Evolutionary conservation across 2,329 filamentous ascomycete genomes (phyloP).

Genomic region (Ophiostoma fasciatum): DNA sequence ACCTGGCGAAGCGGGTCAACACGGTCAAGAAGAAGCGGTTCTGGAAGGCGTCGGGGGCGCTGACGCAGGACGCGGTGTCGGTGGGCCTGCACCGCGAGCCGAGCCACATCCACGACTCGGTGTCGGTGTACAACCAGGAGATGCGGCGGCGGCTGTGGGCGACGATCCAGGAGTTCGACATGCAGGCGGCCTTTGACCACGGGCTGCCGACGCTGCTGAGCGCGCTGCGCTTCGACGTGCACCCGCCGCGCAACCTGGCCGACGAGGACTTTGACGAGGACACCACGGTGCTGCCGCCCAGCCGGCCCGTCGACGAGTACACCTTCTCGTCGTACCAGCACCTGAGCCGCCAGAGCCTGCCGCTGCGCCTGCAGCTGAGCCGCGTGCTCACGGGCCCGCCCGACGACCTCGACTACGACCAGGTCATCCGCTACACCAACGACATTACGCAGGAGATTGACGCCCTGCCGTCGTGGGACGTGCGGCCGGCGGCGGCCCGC

Average conservation of each 20-base stretch:
- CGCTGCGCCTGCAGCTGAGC: constrained; percentile 41
- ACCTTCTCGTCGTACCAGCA: constrained; percentile 46
- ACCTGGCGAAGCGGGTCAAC: constrained; percentile 46
- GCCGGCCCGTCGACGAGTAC: constrained; percentile 36
- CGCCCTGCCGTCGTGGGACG: constrained; percentile 41
- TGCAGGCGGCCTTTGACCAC: constrained; percentile 47
- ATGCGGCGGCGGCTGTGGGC: constrained; percentile 48
- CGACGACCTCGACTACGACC: constrained; percentile 43
- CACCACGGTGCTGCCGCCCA: constrained; percentile 30
- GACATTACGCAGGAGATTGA: constrained; percentile 47
- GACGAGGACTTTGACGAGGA: constrained; percentile 40
- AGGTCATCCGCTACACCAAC: constrained; percentile 46
- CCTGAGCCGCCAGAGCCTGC: constrained; percentile 39
- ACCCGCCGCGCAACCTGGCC: constrained; percentile 38
- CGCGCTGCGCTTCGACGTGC: constrained; percentile 39
- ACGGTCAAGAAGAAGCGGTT: constrained; percentile 49
- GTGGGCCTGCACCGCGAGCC: constrained; percentile 46
- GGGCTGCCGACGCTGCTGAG: constrained; percentile 43
- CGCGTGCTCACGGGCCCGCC: constrained; percentile 38
- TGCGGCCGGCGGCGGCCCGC: constrained; percentile 11
- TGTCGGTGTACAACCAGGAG: constrained; percentile 45
- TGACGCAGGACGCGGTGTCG: constrained; percentile 42
- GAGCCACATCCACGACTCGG: constrained; percentile 36
- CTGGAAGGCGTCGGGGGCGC: constrained; percentile 40
- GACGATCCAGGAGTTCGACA: constrained; percentile 45